These are phyloP conservation scores for Dichomitus squalens DNA, from an alignment of 1,284 basidiomycete genomes.

Conservation along the genomic window DNA sequence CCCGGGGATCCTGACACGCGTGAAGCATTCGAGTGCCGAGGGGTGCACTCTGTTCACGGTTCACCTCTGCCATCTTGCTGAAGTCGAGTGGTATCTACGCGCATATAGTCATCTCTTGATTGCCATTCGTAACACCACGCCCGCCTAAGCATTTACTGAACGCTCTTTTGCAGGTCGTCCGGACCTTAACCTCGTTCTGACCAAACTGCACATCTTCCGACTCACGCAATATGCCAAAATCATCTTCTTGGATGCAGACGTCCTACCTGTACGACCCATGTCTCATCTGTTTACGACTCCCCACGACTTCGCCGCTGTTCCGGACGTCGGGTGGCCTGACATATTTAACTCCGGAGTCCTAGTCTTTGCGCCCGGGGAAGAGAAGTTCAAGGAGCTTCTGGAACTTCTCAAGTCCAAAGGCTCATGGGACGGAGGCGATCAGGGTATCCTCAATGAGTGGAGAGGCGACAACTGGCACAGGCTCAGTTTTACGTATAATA, in stretches of 20 bases:
- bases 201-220: slow-evolving; percentile 95
- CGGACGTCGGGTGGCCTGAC: slow-evolving; percentile 98
- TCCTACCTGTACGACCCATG: slow-evolving; percentile 86
- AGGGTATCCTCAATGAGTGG: slow-evolving; percentile 96
- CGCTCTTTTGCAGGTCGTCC: slow-evolving; percentile 72
- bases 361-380: slow-evolving; percentile 80
- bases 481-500: slow-evolving; percentile 95
- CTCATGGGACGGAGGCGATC: slow-evolving; percentile 97
- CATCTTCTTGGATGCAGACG: slow-evolving; percentile 96
- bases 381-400: slow-evolving; percentile 80
- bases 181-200: slow-evolving; percentile 90
- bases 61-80: too few relatives aligned
- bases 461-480: slow-evolving; percentile 86
- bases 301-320: slow-evolving; percentile 84
- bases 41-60: too few relatives aligned
- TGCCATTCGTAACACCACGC: neutral
- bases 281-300: slow-evolving; percentile 85
- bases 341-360: slow-evolving; percentile 98
- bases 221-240: slow-evolving; percentile 86
- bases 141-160: neutral
- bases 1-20: too few relatives aligned
- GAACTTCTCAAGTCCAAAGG: slow-evolving; percentile 75
- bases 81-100: neutral
- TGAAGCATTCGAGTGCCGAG: too few relatives aligned
- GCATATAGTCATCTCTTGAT: neutral